Evolutionary conservation across 495 filamentous ascomycete species (phyloP).

Genomic region (Podospora pseudopauciseta): DNA sequence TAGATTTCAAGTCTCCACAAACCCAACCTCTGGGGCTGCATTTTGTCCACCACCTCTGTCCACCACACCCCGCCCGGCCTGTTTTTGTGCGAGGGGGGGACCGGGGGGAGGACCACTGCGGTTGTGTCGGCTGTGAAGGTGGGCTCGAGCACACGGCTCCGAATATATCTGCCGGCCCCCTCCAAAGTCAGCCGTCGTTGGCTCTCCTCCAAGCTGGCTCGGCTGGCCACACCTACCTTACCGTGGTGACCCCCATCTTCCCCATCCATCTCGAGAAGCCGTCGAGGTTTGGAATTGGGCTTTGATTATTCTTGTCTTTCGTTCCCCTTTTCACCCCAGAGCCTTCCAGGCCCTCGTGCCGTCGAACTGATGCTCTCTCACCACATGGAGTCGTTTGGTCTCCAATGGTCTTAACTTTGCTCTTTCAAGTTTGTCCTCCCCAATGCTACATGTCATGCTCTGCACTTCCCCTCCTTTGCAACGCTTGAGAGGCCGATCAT

Average conservation of each 20-base stretch:
- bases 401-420: slow-evolving; percentile 16
- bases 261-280: slow-evolving; percentile 5
- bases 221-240: slow-evolving; percentile 18
- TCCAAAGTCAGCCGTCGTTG: slow-evolving; percentile 4
- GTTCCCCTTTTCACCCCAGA: slow-evolving; percentile 7
- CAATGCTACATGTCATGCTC: slow-evolving; percentile 5
- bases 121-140: neutral
- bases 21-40: neutral
- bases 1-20: neutral
- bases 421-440: slow-evolving; percentile 25
- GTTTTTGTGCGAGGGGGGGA: neutral
- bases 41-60: neutral
- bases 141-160: slow-evolving; percentile 22
- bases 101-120: slow-evolving; percentile 1
- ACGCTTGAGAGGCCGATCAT: slow-evolving; percentile 10
- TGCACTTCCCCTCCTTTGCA: slow-evolving; percentile 5
- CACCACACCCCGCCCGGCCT: neutral
- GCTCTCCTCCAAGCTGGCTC: slow-evolving; percentile 16
- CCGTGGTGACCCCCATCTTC: slow-evolving; percentile 18
- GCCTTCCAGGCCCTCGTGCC: slow-evolving; percentile 20
- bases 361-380: slow-evolving; percentile 22
- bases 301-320: slow-evolving; percentile 16
- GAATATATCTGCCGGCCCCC: slow-evolving; percentile 28
- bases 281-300: slow-evolving; percentile 4
- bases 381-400: slow-evolving; percentile 21